These are phyloP conservation scores for Arthrinium puccinioides DNA, from an alignment of 2,329 filamentous ascomycete species.

Conservation along the genomic window DNA sequence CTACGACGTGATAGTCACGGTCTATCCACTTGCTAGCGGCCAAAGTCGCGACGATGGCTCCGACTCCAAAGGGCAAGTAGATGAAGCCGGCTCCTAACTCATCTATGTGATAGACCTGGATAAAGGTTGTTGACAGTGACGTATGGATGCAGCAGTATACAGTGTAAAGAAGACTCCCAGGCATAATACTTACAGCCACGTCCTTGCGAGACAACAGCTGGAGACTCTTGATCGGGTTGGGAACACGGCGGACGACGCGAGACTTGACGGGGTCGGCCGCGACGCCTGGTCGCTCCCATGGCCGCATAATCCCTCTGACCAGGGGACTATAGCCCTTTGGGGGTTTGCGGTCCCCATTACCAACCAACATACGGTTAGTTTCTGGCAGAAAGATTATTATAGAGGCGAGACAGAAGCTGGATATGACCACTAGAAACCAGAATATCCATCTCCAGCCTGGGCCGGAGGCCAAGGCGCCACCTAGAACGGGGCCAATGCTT, in stretches of 20 bases:
- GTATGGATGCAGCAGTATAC: background rate
- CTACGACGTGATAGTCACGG: background rate
- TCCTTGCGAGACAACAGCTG: background rate
- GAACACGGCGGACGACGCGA: no score
- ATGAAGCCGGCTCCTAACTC: background rate
- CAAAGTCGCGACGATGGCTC: background rate
- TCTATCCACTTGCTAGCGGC: background rate
- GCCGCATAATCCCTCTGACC: no score
- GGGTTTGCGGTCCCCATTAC: no score
- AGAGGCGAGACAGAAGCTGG: constrained; percentile 11
- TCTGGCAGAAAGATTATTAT: constrained; percentile 5
- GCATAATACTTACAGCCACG: background rate
- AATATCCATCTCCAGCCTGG: constrained; percentile 32
- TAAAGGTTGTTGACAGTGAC: background rate
- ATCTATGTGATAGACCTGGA: background rate
- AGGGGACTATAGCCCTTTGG: no score
- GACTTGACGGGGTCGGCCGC: no score
- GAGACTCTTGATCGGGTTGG: background rate
- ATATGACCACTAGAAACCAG: constrained; percentile 28
- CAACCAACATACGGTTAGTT: background rate
- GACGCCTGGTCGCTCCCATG: no score
- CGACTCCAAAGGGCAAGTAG: background rate
- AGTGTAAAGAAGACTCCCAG: background rate
- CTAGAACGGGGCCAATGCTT: constrained; percentile 22
- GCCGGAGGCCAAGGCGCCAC: constrained; percentile 23